phyloP scores from a whole-genome alignment of 2,329 filamentous ascomycete genomes.

The Phaeosphaeriaceae sp. region DNA sequence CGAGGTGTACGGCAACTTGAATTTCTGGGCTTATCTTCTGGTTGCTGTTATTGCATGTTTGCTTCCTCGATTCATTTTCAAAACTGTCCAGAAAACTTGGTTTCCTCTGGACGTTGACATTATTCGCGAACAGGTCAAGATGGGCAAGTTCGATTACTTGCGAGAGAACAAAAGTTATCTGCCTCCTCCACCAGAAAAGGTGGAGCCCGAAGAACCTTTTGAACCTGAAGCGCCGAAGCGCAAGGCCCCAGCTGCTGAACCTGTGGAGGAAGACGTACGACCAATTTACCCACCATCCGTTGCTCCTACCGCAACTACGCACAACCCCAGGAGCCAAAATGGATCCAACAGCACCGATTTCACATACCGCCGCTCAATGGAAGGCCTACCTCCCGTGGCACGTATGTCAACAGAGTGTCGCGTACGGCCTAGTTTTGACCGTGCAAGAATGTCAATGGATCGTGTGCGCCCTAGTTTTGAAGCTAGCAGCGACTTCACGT shows the following conservation, averaged over 20 bases:
- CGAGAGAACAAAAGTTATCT: conserved; percentile 61
- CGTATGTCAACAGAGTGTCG: conserved; percentile 41
- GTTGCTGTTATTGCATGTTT: conserved; percentile 82
- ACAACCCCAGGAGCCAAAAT: conserved; percentile 84
- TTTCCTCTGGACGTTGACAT: conserved; percentile 93
- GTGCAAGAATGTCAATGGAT: conserved; percentile 86
- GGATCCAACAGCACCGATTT: conserved; percentile 95
- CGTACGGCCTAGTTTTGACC: conserved; percentile 83
- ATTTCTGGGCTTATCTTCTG: conserved; percentile 86
- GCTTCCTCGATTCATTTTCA: conserved; percentile 85
- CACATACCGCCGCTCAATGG: conserved; percentile 59
- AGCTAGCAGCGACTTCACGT: conserved; percentile 87
- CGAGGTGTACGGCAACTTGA: conserved; percentile 79
- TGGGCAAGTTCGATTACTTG: conserved; percentile 81
- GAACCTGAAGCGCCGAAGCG: conserved; percentile 55
- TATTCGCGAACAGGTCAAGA: conserved; percentile 85
- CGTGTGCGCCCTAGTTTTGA: conserved; percentile 83
- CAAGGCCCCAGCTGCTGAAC: conserved; percentile 54
- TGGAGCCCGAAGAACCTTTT: conserved; percentile 63
- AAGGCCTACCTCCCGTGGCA: conserved; percentile 36
- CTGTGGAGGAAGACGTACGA: conserved; percentile 80
- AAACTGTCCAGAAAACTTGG: conserved; percentile 91
- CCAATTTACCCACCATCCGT: conserved; percentile 94
- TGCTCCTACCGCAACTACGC: conserved; percentile 69
- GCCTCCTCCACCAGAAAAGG: conserved; percentile 51